Evolutionary conservation across 139 green algal genomes (phyloP).

Genomic region (Volvox africanus): DNA sequence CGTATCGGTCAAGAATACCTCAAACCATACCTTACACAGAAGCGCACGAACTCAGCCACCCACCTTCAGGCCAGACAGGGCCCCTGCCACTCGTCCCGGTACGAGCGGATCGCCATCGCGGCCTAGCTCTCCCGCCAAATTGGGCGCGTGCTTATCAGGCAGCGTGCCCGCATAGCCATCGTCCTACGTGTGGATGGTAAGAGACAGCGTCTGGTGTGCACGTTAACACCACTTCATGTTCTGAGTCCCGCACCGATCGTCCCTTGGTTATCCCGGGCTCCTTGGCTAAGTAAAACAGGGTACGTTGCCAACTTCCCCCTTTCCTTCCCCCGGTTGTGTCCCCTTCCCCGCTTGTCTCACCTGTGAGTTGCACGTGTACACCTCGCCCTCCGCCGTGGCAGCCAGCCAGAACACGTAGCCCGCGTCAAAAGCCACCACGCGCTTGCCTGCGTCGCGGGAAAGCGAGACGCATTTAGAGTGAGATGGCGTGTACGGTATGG

Average conservation of each 20-base stretch:
- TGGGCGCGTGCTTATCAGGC: conserved; percentile 48
- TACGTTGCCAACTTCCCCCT: background rate
- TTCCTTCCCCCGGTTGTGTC: background rate
- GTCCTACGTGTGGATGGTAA: conserved; percentile 43
- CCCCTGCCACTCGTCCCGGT: conserved; percentile 25
- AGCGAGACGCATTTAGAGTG: background rate
- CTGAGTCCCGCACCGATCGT: background rate
- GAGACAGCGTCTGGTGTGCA: background rate
- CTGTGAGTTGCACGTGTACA: conserved; percentile 72
- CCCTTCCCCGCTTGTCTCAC: background rate
- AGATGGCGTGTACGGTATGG: background rate
- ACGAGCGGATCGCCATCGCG: conserved; percentile 50
- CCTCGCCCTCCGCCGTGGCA: conserved; percentile 56
- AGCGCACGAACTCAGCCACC: conserved; percentile 2
- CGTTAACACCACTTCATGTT: background rate
- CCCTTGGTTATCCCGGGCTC: background rate
- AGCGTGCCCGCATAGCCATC: conserved; percentile 72
- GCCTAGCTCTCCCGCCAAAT: conserved; percentile 63
- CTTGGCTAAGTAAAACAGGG: background rate
- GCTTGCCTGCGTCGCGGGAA: conserved; percentile 48
- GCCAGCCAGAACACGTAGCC: conserved; percentile 73
- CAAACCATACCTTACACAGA: background rate
- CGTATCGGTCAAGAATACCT: too few relatives aligned
- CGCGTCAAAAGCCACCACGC: conserved; percentile 64
- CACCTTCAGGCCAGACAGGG: conserved; percentile 37